Evolutionary conservation across 441 rosid species (phyloP), one percentile per base, ranked within the genome.

Genomic region (Pelargonium australe): DNA sequence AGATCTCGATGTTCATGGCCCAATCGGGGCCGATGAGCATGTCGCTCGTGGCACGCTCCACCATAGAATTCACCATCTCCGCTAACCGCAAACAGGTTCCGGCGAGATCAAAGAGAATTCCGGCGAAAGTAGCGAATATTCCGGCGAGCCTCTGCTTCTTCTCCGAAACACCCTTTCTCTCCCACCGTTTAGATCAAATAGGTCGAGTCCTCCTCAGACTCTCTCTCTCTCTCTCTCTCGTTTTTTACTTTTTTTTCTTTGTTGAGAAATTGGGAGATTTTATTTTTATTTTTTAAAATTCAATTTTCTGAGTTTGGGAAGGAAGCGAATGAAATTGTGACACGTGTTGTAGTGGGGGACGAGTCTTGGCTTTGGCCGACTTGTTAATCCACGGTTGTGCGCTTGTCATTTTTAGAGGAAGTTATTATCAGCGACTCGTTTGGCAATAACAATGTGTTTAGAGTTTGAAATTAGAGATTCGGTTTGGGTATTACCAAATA

Each of bases 1-100:
- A 95, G 96, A 95, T 95, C 99, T 95, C 99, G 75, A 95, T 90
- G 79, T 95, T 95, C 96, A 88, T 90, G 60, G 99, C 97, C 99
- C 99, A 95, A 80, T 95, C 99, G 17, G 99, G 98, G 9, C 99
- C 99, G 86, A 92, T 90, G 83, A 95, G 82, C 98, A 90, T 81
- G 81, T 90, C 97, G 84, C 91, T 92, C 70, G 99, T 95, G 58
- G 99, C 99, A 76, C 97, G 78, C 83, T 95, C 98, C 77, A 95
- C 98, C 96, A 95, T 77, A 71, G 92, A 78, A 84, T 89, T 90
- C 91, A 95, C 99, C 99, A 95, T 95, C 85, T 80, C 83, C 67
- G 76, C 73, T 69, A 70, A 62, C 63, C 53, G 62, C 68, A 69
- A 76, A 53, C 72, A 72, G 72, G 67, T 68, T 61, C 75, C 79